phyloP scores from a whole-genome alignment of 495 filamentous ascomycete genomes.

The Schizothecium vesticola region DNA sequence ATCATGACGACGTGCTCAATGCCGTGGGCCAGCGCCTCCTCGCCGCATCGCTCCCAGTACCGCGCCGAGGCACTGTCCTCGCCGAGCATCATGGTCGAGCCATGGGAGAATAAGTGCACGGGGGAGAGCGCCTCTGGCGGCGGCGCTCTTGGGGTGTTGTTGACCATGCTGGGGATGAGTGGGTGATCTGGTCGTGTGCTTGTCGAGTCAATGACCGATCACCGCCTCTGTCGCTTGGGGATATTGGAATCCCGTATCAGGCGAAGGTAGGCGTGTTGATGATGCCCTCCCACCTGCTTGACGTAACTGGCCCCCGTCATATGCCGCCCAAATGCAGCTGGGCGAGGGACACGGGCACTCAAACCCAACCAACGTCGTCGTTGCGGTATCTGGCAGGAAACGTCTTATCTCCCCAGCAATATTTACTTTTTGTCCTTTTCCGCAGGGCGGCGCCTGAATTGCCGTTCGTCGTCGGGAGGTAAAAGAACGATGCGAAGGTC shows the following conservation, averaged over 20 bases:
- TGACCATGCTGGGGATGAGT: not conserved
- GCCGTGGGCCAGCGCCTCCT: conserved; percentile 49
- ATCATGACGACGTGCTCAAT: conserved; percentile 60
- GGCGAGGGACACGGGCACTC: not conserved
- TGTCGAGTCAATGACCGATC: no score
- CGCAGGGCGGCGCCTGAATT: not conserved
- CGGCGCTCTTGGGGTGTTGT: not conserved
- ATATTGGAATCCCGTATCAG: no score
- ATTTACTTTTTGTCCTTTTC: not conserved
- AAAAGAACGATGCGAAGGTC: not conserved
- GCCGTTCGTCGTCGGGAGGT: not conserved
- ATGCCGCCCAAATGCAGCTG: not conserved
- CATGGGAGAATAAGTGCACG: conserved; percentile 64
- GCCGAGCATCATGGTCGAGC: conserved; percentile 63
- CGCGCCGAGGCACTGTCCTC: conserved; percentile 52
- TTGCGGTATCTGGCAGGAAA: not conserved
- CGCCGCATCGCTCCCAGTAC: conserved; percentile 59
- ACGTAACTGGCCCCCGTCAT: not conserved
- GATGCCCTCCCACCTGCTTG: not conserved
- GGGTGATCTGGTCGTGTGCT: no score
- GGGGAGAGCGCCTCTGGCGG: conserved; percentile 34
- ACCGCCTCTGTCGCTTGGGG: no score
- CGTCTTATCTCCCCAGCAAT: not conserved
- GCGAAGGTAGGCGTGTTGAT: not conserved
- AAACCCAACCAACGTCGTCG: not conserved